Evolutionary conservation across 1,139 yeast genomes (phyloP).

Genomic region (Taiozyma sp.): DNA sequence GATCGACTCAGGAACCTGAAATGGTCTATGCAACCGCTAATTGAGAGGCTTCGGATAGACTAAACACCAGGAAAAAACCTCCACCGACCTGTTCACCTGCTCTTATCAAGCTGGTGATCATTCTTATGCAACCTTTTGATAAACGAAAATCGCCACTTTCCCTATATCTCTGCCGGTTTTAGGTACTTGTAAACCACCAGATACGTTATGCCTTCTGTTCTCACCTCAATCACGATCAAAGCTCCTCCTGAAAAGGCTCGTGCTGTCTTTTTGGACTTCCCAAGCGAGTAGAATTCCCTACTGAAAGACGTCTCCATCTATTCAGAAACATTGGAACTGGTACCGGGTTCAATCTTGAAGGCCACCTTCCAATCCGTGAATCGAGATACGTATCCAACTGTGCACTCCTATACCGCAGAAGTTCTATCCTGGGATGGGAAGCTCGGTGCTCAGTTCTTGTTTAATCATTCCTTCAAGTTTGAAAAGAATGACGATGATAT

Average conservation of each 20-base stretch:
- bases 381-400: neutral
- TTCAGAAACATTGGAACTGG: neutral
- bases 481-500: conserved; percentile 1
- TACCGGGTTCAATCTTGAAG: neutral
- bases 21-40: no score
- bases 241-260: conserved; percentile 6
- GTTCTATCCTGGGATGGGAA: conserved; percentile 6
- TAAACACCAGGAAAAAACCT: no score
- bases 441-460: neutral
- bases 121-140: no score
- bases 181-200: no score
- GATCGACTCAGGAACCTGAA: no score
- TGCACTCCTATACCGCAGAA: neutral
- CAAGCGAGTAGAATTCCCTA: conserved; percentile 1
- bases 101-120: no score
- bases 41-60: no score
- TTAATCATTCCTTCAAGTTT: conserved; percentile 5
- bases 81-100: no score
- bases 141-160: no score
- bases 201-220: neutral
- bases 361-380: neutral
- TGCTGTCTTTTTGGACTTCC: conserved; percentile 2
- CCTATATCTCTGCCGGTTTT: no score
- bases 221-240: neutral
- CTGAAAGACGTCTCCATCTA: neutral